Conservation (phyloP, 2,329 filamentous ascomycete species). For the Emergomyces orientalis region DNA sequence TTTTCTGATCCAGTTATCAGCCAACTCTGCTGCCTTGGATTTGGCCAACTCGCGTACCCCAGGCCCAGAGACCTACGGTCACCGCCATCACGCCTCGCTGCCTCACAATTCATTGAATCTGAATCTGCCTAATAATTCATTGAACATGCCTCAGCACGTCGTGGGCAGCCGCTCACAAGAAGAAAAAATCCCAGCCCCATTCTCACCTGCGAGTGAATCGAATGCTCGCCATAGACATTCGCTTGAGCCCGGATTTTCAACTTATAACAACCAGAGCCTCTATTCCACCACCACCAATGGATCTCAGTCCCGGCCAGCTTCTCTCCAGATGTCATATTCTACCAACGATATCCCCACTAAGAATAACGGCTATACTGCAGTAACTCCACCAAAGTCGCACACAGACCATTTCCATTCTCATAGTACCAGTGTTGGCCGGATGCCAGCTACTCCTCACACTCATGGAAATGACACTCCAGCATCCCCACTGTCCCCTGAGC, state of each 20-base stretch:
- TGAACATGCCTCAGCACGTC: conserved; percentile 30
- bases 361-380: conserved; percentile 45
- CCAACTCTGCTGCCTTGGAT: conserved; percentile 72
- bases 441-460: conserved; percentile 57
- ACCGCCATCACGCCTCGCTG: conserved; percentile 59
- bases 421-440: conserved; percentile 66
- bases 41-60: conserved; percentile 62
- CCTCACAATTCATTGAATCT: conserved; percentile 45
- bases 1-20: conserved; percentile 54
- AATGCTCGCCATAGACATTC: conserved; percentile 36
- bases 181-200: conserved; percentile 18
- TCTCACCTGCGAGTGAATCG: conserved; percentile 9
- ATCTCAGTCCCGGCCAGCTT: conserved; percentile 37
- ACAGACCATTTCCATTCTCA: conserved; percentile 58
- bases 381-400: conserved; percentile 48
- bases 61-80: conserved; percentile 56
- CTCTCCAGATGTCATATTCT: conserved; percentile 75
- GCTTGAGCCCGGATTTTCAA: conserved; percentile 28
- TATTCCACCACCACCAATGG: conserved; percentile 27
- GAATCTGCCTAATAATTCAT: conserved; percentile 46
- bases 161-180: conserved; percentile 14
- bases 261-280: conserved; percentile 11
- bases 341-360: conserved; percentile 81
- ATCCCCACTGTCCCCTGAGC: conserved; percentile 27
- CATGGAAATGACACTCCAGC: conserved; percentile 36